Conservation (phyloP, 129 eudicot species). For the Daucus carota region DNA sequence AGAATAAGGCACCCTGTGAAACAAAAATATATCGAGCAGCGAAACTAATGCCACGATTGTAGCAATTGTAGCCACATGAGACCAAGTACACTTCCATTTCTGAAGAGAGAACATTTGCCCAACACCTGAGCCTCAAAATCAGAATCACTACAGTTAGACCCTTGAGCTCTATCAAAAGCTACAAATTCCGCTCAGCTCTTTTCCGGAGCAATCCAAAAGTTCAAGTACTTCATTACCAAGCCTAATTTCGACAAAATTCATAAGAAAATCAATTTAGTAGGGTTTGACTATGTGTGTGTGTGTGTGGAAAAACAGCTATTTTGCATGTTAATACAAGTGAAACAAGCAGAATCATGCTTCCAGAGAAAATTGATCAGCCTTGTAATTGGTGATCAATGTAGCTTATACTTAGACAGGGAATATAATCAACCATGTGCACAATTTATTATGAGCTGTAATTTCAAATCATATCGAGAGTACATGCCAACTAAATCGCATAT, state of each 20-base stretch:
- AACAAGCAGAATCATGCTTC: neutral
- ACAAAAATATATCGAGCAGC: slow-evolving; percentile 51
- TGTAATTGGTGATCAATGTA: neutral
- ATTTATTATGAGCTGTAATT: neutral
- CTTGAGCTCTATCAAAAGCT: neutral
- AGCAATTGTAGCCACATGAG: slow-evolving; percentile 46
- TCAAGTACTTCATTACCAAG: neutral
- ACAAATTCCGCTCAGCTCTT: slow-evolving; percentile 6
- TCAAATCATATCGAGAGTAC: neutral
- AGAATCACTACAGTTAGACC: neutral
- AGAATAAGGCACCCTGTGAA: slow-evolving; percentile 45
- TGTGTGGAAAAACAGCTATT: too few relatives aligned
- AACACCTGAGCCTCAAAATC: slow-evolving; percentile 3
- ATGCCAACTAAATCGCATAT: neutral
- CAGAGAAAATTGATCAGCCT: neutral
- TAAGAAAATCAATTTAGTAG: neutral
- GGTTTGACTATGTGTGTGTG: too few relatives aligned
- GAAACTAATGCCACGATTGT: slow-evolving; percentile 48
- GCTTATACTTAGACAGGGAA: neutral
- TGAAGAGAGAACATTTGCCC: slow-evolving; percentile 60
- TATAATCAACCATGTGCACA: neutral
- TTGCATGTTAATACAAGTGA: neutral
- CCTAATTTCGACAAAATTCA: neutral
- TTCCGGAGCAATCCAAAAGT: slow-evolving; percentile 14
- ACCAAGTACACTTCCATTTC: slow-evolving; percentile 75